phyloP scores from a whole-genome alignment of 306 rosid genomes.

The Dryas octopetala region DNA sequence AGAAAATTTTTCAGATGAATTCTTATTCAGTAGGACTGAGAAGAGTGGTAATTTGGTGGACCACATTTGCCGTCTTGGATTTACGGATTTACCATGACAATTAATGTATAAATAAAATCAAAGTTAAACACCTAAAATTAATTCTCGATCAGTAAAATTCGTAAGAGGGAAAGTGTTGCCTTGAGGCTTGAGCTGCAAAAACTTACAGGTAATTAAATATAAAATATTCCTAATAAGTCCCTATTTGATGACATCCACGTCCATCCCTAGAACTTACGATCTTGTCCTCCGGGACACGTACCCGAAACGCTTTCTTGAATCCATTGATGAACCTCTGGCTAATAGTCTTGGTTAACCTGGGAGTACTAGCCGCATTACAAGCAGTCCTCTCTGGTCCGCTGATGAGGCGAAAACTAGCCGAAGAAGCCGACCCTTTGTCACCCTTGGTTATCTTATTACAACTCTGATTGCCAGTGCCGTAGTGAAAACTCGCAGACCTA shows the following conservation, averaged over 20 bases:
- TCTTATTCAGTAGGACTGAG: too few relatives aligned
- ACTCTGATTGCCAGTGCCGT: constrained; percentile 3
- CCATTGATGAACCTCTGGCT: constrained; percentile 50
- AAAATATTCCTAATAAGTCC: not conserved
- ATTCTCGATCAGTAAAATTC: not conserved
- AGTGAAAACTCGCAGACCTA: constrained; percentile 68
- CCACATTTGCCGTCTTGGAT: too few relatives aligned
- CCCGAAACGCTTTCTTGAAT: constrained; percentile 53
- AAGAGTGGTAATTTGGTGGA: too few relatives aligned
- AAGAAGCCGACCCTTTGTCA: constrained; percentile 54
- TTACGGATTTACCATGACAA: too few relatives aligned
- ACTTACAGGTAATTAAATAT: not conserved
- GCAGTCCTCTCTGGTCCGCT: not conserved
- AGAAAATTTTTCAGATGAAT: too few relatives aligned
- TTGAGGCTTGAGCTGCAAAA: not conserved
- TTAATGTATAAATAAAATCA: too few relatives aligned
- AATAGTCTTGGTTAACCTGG: constrained; percentile 31
- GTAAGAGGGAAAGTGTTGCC: not conserved
- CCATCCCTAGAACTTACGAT: not conserved
- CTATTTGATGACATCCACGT: not conserved
- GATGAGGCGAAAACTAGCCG: constrained; percentile 39
- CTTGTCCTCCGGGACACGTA: not conserved
- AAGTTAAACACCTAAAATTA: not conserved
- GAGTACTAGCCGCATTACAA: constrained; percentile 7
- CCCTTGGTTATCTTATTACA: constrained; percentile 40